A percentile compares a stretch with the other conserved stretches of the same genome.
These are phyloP conservation scores for Nigrograna mackinnonii DNA, from an alignment of 2,329 filamentous ascomycete genomes.

Conservation along the genomic window DNA sequence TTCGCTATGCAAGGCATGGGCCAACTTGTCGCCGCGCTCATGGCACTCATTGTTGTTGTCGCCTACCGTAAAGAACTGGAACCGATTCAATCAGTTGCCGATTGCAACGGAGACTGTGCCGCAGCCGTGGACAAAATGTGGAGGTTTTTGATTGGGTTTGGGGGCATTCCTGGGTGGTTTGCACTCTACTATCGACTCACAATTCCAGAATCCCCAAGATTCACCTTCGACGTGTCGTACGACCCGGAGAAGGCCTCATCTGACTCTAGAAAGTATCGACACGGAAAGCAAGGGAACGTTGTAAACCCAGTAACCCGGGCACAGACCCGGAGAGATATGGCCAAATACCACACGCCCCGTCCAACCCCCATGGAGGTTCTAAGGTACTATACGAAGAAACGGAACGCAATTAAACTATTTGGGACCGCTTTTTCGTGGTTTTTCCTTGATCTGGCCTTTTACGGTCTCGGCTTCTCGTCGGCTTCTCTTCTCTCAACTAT, in stretches of 20 bases:
- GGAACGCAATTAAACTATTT: slow-evolving; percentile 70
- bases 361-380: slow-evolving; percentile 62
- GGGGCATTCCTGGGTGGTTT: slow-evolving; percentile 32
- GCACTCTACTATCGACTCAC: slow-evolving; percentile 34
- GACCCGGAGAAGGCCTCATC: slow-evolving; percentile 56
- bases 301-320: slow-evolving; percentile 69
- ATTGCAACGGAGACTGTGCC: slow-evolving; percentile 12
- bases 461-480: slow-evolving; percentile 70
- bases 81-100: slow-evolving; percentile 6
- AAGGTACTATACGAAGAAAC: slow-evolving; percentile 69
- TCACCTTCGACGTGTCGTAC: slow-evolving; percentile 35
- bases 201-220: slow-evolving; percentile 36
- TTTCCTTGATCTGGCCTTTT: slow-evolving; percentile 58
- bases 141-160: slow-evolving; percentile 36
- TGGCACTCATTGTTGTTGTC: slow-evolving; percentile 17
- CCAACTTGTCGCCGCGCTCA: slow-evolving; percentile 24
- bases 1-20: slow-evolving; percentile 40
- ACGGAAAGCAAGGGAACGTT: slow-evolving; percentile 59
- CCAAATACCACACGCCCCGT: slow-evolving; percentile 34
- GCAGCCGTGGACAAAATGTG: slow-evolving; percentile 31
- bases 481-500: slow-evolving; percentile 69
- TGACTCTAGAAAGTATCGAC: slow-evolving; percentile 74
- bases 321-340: slow-evolving; percentile 50
- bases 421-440: slow-evolving; percentile 86
- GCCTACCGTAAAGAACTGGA: slow-evolving; percentile 10